Conservation (phyloP, 2,329 filamentous ascomycete genomes). For the Phyllosticta citribraziliensis region DNA sequence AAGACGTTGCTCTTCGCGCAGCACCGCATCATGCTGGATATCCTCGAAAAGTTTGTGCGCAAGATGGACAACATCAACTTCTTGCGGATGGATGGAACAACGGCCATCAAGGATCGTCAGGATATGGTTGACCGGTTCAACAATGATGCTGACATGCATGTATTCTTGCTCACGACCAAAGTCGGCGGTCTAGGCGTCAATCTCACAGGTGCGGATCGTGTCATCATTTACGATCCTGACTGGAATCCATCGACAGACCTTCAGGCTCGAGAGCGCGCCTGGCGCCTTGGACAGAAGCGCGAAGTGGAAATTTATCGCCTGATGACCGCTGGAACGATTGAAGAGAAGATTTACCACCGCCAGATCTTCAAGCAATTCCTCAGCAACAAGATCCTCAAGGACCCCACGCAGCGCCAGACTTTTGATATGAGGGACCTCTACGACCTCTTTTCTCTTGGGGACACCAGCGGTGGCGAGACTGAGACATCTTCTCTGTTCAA, state of each 20-base stretch:
- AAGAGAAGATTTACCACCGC: slow-evolving; percentile 98
- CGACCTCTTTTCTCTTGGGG: slow-evolving; percentile 77
- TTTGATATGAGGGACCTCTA: slow-evolving; percentile 87
- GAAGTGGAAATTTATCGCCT: slow-evolving; percentile 93
- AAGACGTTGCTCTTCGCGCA: slow-evolving; percentile 92
- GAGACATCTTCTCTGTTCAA: slow-evolving; percentile 82
- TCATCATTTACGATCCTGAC: slow-evolving; percentile 97
- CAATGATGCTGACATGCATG: slow-evolving; percentile 62
- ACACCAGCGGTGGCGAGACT: slow-evolving; percentile 48
- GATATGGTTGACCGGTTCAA: slow-evolving; percentile 90
- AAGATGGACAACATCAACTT: slow-evolving; percentile 62
- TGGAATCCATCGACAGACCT: slow-evolving; percentile 98
- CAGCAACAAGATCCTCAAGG: slow-evolving; percentile 89
- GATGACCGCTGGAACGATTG: slow-evolving; percentile 97
- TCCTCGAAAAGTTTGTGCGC: slow-evolving; percentile 72
- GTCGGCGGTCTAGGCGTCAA: slow-evolving; percentile 92
- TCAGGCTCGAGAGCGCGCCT: slow-evolving; percentile 89
- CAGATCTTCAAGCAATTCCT: slow-evolving; percentile 98
- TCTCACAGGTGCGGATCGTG: slow-evolving; percentile 84
- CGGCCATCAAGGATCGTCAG: slow-evolving; percentile 80
- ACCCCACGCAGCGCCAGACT: slow-evolving; percentile 84
- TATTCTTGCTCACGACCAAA: slow-evolving; percentile 91
- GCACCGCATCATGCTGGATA: slow-evolving; percentile 89
- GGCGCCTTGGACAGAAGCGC: slow-evolving; percentile 88
- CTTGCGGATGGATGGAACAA: slow-evolving; percentile 87